Percentiles rank a stretch among this genome's conserved stretches.
These are phyloP conservation scores for Morella rubra DNA, from an alignment of 306 rosid genomes.

Conservation along the genomic window DNA sequence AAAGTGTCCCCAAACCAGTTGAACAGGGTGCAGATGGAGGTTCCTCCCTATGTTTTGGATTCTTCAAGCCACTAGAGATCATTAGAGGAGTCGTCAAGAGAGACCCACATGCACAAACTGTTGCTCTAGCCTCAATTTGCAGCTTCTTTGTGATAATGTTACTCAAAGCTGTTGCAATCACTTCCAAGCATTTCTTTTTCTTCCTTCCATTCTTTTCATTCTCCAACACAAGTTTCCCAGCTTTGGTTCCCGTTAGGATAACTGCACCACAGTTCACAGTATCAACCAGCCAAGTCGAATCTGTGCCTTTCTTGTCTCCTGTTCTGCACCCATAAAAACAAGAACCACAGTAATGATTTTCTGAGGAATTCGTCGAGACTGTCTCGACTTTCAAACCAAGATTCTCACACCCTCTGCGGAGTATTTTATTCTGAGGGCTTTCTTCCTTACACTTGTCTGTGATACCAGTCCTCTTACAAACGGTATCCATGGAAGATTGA, in stretches of 20 bases:
- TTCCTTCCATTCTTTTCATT: constrained; percentile 36
- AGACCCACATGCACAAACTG: constrained; percentile 80
- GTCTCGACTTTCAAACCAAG: constrained; percentile 65
- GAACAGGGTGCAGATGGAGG: constrained; percentile 84
- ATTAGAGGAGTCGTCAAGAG: constrained; percentile 71
- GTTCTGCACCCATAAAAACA: constrained; percentile 76
- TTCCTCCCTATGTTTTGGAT: constrained; percentile 76
- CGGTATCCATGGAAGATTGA: constrained; percentile 70
- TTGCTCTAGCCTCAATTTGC: constrained; percentile 69
- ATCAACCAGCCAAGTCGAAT: constrained; percentile 81
- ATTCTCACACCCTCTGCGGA: constrained; percentile 72
- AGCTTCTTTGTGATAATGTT: constrained; percentile 57
- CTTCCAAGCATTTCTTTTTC: constrained; percentile 64
- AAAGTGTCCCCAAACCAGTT: constrained; percentile 74
- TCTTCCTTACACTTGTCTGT: constrained; percentile 48
- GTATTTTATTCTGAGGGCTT: constrained; percentile 67
- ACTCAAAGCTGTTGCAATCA: constrained; percentile 50
- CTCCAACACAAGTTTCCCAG: constrained; percentile 59
- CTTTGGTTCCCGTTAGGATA: constrained; percentile 77
- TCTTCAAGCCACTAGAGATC: constrained; percentile 71
- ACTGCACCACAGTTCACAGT: constrained; percentile 76
- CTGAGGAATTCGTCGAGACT: constrained; percentile 67
- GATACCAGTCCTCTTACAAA: constrained; percentile 76
- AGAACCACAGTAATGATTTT: constrained; percentile 79
- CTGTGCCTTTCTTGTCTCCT: constrained; percentile 74